These are phyloP conservation scores for Thraustotheca clavata DNA, from an alignment of 352 stramenopile genomes.

Conservation along the genomic window DNA sequence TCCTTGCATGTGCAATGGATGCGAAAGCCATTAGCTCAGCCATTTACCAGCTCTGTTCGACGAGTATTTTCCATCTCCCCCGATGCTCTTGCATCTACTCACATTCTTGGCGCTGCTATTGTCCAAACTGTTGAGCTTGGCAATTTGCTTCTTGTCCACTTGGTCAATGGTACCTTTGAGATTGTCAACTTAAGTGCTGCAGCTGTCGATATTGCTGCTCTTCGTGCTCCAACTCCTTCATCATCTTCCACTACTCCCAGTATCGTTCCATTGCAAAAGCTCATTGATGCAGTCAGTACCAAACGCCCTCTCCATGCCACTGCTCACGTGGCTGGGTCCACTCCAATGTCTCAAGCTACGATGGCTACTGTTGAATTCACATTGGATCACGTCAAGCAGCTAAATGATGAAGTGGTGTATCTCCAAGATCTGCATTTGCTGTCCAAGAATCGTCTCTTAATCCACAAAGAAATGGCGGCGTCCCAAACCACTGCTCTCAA, in stretches of 20 bases:
- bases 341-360: conserved; percentile 54
- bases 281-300: neutral
- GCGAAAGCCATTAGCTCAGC: conserved; percentile 37
- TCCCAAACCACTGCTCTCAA: conserved; percentile 38
- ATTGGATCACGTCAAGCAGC: conserved; percentile 60
- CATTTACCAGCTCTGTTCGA: conserved; percentile 60
- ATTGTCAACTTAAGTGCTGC: conserved; percentile 63
- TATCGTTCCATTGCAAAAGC: neutral
- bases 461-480: conserved; percentile 55
- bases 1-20: conserved; percentile 73
- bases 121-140: conserved; percentile 25
- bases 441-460: conserved; percentile 43
- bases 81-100: conserved; percentile 1
- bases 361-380: conserved; percentile 62
- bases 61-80: conserved; percentile 74
- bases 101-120: neutral
- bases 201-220: conserved; percentile 37
- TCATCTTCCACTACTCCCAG: conserved; percentile 24
- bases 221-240: conserved; percentile 23
- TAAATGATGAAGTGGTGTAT: conserved; percentile 73
- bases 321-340: conserved; percentile 46
- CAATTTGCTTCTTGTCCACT: conserved; percentile 59
- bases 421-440: conserved; percentile 60
- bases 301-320: conserved; percentile 24
- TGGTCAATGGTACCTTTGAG: conserved; percentile 63